These are phyloP conservation scores for Coffea humblotiana DNA, from an alignment of 305 asterid species.

Conservation along the genomic window DNA sequence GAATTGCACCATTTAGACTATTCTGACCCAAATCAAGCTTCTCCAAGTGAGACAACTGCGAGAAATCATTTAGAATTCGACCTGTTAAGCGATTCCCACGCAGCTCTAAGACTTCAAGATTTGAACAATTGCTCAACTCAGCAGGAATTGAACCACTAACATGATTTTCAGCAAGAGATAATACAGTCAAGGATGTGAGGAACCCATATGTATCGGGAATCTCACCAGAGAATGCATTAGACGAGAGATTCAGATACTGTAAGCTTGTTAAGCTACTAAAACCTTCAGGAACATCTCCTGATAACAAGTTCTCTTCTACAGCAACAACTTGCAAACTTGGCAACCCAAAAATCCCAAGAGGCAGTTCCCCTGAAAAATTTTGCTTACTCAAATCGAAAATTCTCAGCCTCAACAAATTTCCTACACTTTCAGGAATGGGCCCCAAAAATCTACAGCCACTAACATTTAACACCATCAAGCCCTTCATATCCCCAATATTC, in stretches of 20 bases:
- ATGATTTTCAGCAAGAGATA: conserved; percentile 59
- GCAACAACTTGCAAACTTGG: conserved; percentile 73
- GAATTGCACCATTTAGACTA: conserved; percentile 60
- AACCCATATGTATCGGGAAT: conserved; percentile 65
- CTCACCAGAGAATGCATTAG: conserved; percentile 55
- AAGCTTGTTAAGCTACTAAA: conserved; percentile 57
- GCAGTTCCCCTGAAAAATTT: conserved; percentile 60
- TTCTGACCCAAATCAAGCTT: conserved; percentile 63
- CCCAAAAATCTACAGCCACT: conserved; percentile 59
- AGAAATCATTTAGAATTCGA: conserved; percentile 47
- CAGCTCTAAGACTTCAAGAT: conserved; percentile 50
- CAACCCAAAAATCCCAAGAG: conserved; percentile 57
- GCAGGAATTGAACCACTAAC: conserved; percentile 57
- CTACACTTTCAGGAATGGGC: conserved; percentile 55
- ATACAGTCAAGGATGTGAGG: conserved; percentile 54
- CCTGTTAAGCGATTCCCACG: conserved; percentile 52
- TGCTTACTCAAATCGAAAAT: conserved; percentile 63
- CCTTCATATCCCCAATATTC: conserved; percentile 44
- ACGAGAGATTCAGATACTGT: conserved; percentile 58
- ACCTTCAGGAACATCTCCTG: conserved; percentile 67
- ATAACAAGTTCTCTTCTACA: conserved; percentile 55
- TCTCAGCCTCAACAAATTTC: conserved; percentile 48
- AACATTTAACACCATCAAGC: conserved; percentile 49
- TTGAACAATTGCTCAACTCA: conserved; percentile 56
- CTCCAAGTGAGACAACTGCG: conserved; percentile 43